Base-by-base conservation (phyloP, 2,329 filamentous ascomycete species). In the Talaromyces atroroseus region DNA sequence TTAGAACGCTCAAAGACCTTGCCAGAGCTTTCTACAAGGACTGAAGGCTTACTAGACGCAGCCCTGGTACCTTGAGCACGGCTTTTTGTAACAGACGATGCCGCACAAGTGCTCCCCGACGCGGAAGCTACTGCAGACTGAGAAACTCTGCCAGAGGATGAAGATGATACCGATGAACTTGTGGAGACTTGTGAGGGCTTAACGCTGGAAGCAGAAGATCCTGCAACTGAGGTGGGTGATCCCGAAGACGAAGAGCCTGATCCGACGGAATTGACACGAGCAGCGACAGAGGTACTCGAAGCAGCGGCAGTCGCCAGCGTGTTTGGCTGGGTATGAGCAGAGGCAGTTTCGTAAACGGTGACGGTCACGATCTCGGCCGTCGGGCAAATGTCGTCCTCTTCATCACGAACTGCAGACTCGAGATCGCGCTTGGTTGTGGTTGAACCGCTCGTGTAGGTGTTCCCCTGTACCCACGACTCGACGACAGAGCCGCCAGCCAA, bases 1-100 rank as follows among this genome's bases (percentile, higher is more conserved):
- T 94, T 95, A 71, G 85, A 87, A 63, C 88, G 87, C 61, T 90
- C 88, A 69, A 92, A 91, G 64, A 96, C 78, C 38, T 82, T 85
- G 62, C 89, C 89, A 23, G 78, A 71, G 40, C 72, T 71, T 61
- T 84, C 79, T 40, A 92, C 78, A 16, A 97, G 85, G 23, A 71
- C 76, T 12, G 78, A 72, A 6, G 91, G 88, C 75, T 90, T 92
- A 55, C 74, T 68, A 40, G 84, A 75, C 24, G 78, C 75, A 59
- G 70, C 76, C 62, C 83, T 77, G 6, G 78, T 64, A 38, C 75
- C 82, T 73, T 94, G 89, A 5, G 87, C 76, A n/a, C 72, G 69
- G 3, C 66, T 67, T 55, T 70, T 73, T 20, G 66, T 58, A 36
- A 73, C 65, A 0, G 64, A 69, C 68, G 63, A 69, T 63, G 63